Evolutionary conservation across 441 rosid genomes (phyloP).

Genomic region (Populus hybrid): DNA sequence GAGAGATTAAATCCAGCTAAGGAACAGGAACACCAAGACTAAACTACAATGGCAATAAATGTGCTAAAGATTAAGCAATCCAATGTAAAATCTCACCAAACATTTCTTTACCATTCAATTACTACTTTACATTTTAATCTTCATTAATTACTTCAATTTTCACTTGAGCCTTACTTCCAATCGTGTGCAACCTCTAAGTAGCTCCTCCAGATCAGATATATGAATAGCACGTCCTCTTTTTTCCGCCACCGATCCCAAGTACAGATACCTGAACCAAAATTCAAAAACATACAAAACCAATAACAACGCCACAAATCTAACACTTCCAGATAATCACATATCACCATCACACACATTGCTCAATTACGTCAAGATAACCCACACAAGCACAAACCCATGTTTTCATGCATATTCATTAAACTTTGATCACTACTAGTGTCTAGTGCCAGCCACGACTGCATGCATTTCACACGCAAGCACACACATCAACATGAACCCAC

Average conservation of each 20-base stretch:
- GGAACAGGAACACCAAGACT: background rate
- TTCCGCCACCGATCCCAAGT: conserved; percentile 82
- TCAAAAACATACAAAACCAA: conserved; percentile 18
- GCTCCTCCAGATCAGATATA: conserved; percentile 71
- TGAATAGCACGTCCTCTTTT: conserved; percentile 67
- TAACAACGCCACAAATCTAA: conserved; percentile 13
- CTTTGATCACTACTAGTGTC: background rate
- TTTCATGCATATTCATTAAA: background rate
- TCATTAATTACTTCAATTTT: background rate
- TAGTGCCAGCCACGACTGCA: background rate
- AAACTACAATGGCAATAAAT: background rate
- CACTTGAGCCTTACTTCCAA: conserved; percentile 69
- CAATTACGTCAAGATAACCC: background rate
- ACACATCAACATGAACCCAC: background rate
- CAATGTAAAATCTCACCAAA: background rate
- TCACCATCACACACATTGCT: background rate
- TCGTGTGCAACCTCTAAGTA: conserved; percentile 66
- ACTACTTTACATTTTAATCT: background rate
- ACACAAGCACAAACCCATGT: background rate
- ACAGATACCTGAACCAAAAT: conserved; percentile 52
- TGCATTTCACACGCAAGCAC: background rate
- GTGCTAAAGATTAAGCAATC: background rate
- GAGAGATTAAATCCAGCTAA: background rate
- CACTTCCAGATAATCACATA: background rate
- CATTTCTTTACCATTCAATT: background rate